phyloP scores from a whole-genome alignment of 768 basidiomycete species.

The Neoboletus magnificus region DNA sequence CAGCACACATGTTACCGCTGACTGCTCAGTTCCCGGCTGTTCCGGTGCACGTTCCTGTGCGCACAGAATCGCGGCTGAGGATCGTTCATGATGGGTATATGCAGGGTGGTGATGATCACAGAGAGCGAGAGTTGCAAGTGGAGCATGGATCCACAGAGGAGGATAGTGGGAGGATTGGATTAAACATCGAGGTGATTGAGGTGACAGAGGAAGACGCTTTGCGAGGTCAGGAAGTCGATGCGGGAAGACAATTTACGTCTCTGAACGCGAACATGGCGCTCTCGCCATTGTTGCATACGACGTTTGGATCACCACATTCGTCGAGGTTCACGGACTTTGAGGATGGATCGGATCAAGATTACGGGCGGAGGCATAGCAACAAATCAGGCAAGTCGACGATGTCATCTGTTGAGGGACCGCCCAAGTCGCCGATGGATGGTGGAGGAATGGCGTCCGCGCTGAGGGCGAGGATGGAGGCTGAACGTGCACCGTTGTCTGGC shows the following conservation, averaged over 20 bases:
- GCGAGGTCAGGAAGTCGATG: slow-evolving; percentile 8
- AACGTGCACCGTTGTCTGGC: not conserved
- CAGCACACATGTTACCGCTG: slow-evolving; percentile 17
- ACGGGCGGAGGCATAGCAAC: slow-evolving; percentile 16
- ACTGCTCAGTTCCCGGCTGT: slow-evolving; percentile 33
- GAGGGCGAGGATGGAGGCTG: slow-evolving; percentile 16
- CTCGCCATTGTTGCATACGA: slow-evolving; percentile 41
- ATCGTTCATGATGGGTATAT: slow-evolving; percentile 27
- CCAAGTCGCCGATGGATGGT: slow-evolving; percentile 11
- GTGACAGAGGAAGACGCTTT: slow-evolving; percentile 9
- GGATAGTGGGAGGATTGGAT: not conserved
- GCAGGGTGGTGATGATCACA: slow-evolving; percentile 18
- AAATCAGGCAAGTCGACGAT: slow-evolving; percentile 13
- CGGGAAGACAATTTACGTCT: not conserved
- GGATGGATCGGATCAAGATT: slow-evolving; percentile 26
- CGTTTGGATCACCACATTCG: slow-evolving; percentile 40
- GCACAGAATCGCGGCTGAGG: slow-evolving; percentile 31
- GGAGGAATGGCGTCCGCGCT: slow-evolving; percentile 17
- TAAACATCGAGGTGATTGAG: slow-evolving; percentile 16
- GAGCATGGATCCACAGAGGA: slow-evolving; percentile 21
- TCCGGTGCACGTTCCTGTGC: slow-evolving; percentile 27
- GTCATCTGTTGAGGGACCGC: slow-evolving; percentile 15
- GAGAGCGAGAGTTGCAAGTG: slow-evolving; percentile 15
- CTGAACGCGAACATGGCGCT: slow-evolving; percentile 9
- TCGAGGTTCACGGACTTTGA: slow-evolving; percentile 30